Evolutionary conservation across 768 basidiomycete species (phyloP).

Genomic region (Vishniacozyma victoriae): DNA sequence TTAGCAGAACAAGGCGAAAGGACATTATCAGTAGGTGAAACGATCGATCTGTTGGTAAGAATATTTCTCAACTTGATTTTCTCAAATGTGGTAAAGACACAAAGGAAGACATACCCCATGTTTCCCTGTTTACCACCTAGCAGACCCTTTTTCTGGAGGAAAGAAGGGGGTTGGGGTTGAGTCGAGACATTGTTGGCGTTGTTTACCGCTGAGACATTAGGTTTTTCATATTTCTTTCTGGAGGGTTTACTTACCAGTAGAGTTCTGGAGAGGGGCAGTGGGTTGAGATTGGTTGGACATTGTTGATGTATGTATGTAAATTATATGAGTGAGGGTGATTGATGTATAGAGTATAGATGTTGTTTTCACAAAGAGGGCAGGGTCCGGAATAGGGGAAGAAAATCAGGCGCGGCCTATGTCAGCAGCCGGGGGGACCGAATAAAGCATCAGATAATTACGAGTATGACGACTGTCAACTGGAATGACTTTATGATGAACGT

Average conservation of each 20-base stretch:
- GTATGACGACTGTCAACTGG: too few relatives aligned
- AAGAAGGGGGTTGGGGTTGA: conserved; percentile 16
- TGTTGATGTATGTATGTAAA: not conserved
- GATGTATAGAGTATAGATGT: too few relatives aligned
- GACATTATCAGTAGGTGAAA: conserved; percentile 47
- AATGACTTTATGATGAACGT: too few relatives aligned
- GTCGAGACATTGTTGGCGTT: conserved; percentile 1
- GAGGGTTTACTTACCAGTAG: not conserved
- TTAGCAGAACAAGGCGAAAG: conserved; percentile 48
- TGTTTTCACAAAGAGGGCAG: too few relatives aligned
- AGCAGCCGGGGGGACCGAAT: too few relatives aligned
- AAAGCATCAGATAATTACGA: too few relatives aligned
- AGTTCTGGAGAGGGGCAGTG: too few relatives aligned
- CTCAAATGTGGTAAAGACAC: not conserved
- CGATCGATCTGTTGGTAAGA: conserved; percentile 25
- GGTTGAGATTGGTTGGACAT: conserved; percentile 5
- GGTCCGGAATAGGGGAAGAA: not conserved
- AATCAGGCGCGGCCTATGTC: too few relatives aligned
- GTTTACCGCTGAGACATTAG: not conserved
- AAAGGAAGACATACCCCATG: not conserved
- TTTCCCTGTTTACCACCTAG: conserved; percentile 20
- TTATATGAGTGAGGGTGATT: not conserved
- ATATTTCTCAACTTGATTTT: too few relatives aligned
- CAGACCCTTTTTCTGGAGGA: conserved; percentile 37
- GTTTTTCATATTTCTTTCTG: not conserved